A percentile compares a stretch with the other conserved stretches of the same genome.
Evolutionary conservation across 2,329 filamentous ascomycete genomes (phyloP).

Genomic region (Thyridium curvatum): DNA sequence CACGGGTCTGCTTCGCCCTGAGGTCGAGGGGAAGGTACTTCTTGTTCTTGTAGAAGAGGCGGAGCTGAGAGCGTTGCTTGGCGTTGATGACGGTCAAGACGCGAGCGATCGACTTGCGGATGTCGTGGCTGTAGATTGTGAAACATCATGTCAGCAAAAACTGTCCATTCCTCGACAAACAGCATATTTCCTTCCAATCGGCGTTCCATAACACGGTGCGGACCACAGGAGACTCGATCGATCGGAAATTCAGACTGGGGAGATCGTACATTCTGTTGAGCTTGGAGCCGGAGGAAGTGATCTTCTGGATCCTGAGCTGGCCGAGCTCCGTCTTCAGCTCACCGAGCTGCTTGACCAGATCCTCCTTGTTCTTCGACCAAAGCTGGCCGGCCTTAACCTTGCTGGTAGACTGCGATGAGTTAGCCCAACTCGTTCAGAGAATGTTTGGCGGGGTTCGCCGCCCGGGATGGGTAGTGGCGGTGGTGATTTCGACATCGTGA

Average conservation of each 20-base stretch:
- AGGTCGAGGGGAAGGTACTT: constrained; percentile 99
- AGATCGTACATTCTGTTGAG: constrained; percentile 87
- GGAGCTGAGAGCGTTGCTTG: constrained; percentile 97
- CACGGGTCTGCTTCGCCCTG: constrained; percentile 95
- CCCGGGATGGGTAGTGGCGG: too few species aligned
- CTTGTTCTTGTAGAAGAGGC: constrained; percentile 99
- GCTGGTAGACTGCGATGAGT: constrained; percentile 42
- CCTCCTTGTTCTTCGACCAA: constrained; percentile 99
- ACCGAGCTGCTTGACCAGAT: constrained; percentile 89
- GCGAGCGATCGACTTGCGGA: constrained; percentile 98
- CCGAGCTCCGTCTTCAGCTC: constrained; percentile 96
- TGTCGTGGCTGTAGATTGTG: constrained; percentile 67
- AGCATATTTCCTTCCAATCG: constrained; percentile 9
- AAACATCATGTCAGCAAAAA: background rate
- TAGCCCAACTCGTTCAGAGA: too few species aligned
- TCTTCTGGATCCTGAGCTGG: constrained; percentile 97
- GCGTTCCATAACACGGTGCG: constrained; percentile 1
- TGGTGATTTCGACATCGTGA: too few species aligned
- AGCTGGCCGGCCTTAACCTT: constrained; percentile 94
- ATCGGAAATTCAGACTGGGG: constrained; percentile 1
- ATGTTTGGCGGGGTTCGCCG: too few species aligned
- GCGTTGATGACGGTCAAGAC: constrained; percentile 99
- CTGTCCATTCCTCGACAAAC: constrained; percentile 3
- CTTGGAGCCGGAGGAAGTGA: constrained; percentile 90
- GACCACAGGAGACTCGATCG: constrained; percentile 2